Percentiles rank a stretch among this genome's conserved stretches.
These are phyloP conservation scores for Leccinum fibrillosum DNA, from an alignment of 768 basidiomycete species.

Conservation along the genomic window DNA sequence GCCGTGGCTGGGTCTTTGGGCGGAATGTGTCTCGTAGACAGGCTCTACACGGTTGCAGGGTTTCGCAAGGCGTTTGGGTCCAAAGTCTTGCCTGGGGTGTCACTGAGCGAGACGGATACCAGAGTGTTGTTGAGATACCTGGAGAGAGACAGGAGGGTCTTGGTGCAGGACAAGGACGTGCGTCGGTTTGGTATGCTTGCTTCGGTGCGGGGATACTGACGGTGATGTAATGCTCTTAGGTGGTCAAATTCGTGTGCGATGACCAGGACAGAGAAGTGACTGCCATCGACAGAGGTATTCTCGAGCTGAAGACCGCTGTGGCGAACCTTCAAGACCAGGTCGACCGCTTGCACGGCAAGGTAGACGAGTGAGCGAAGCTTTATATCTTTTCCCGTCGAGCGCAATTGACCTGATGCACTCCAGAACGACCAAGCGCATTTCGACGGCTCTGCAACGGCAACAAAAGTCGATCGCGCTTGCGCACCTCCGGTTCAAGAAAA, in stretches of 20 bases:
- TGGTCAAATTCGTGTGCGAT: slow-evolving; percentile 71
- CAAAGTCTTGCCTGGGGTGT: slow-evolving; percentile 37
- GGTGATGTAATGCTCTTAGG: slow-evolving; percentile 38
- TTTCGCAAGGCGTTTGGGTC: slow-evolving; percentile 60
- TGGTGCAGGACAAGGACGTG: slow-evolving; percentile 70
- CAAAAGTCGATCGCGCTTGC: slow-evolving; percentile 73
- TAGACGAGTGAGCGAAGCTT: slow-evolving; percentile 56
- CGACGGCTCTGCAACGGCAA: slow-evolving; percentile 60
- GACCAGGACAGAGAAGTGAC: slow-evolving; percentile 50
- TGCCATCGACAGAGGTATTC: slow-evolving; percentile 76
- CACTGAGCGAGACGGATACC: slow-evolving; percentile 61
- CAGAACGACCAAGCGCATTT: slow-evolving; percentile 68
- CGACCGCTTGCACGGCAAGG: slow-evolving; percentile 61
- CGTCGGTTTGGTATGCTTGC: slow-evolving; percentile 17
- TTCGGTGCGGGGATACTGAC: neutral
- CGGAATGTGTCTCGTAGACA: slow-evolving; percentile 49
- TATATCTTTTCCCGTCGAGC: neutral
- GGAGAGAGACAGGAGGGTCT: slow-evolving; percentile 64
- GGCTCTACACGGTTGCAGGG: slow-evolving; percentile 55
- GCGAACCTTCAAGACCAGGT: slow-evolving; percentile 66
- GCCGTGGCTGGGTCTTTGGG: slow-evolving; percentile 43
- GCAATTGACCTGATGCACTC: neutral
- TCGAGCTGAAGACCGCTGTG: slow-evolving; percentile 76
- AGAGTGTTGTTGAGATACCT: slow-evolving; percentile 74
- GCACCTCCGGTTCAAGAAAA: slow-evolving; percentile 78